Percentiles rank a stretch among this genome's conserved stretches.
Conservation (phyloP, 78 protist species). For the Dictyostelium citrinum region DNA sequence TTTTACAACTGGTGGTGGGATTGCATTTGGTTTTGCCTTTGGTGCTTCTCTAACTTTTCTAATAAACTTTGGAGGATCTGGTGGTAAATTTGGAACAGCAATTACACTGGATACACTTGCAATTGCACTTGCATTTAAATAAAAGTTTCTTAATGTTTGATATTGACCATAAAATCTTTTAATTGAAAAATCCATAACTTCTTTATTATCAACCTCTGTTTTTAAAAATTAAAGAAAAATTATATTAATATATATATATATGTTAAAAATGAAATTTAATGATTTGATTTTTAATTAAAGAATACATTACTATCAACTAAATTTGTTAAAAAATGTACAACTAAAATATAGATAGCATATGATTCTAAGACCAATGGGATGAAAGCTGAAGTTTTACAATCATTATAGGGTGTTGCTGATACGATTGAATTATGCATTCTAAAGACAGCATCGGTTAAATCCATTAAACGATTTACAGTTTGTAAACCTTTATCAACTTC, state of each 20-base stretch:
- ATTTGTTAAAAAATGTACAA: constrained; percentile 59
- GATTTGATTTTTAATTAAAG: too few species aligned
- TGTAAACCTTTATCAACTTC: constrained; percentile 47
- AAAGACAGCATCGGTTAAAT: constrained; percentile 51
- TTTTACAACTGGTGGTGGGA: constrained; percentile 32
- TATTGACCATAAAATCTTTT: constrained; percentile 76
- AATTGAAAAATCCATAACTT: constrained; percentile 63
- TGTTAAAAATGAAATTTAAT: too few species aligned
- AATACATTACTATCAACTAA: constrained; percentile 61
- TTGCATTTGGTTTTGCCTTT: constrained; percentile 24
- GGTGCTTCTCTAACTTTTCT: constrained; percentile 42
- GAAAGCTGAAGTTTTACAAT: constrained; percentile 70
- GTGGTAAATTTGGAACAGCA: constrained; percentile 81
- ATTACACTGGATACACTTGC: constrained; percentile 65
- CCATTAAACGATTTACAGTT: constrained; percentile 66
- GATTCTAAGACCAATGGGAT: constrained; percentile 80
- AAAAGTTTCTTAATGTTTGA: constrained; percentile 73
- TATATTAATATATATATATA: too few species aligned
- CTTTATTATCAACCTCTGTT: constrained; percentile 71
- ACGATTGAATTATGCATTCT: constrained; percentile 67
- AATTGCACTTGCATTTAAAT: constrained; percentile 66
- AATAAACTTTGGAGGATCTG: constrained; percentile 78
- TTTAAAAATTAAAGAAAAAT: not conserved
- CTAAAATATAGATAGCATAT: constrained; percentile 73
- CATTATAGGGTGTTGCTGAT: constrained; percentile 48